Conservation (phyloP, 2,329 filamentous ascomycete genomes). For the Ploettnerulaceae sp. region DNA sequence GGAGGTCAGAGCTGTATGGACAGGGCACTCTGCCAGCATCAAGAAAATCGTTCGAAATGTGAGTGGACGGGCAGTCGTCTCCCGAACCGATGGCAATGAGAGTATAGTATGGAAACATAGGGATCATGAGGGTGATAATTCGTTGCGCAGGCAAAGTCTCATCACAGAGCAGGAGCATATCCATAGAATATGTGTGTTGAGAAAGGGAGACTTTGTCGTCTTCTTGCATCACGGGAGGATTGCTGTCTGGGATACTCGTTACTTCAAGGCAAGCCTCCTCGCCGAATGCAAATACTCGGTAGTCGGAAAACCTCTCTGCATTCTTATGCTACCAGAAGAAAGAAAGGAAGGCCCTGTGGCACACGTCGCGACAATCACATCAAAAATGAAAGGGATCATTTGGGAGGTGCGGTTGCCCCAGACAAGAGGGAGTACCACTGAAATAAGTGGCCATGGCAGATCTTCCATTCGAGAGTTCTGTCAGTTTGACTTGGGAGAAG, state of each 20-base stretch:
- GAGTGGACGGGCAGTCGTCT: slow-evolving; percentile 74
- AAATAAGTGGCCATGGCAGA: slow-evolving; percentile 34
- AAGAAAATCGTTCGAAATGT: slow-evolving; percentile 85
- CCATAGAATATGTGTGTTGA: slow-evolving; percentile 72
- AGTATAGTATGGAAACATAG: slow-evolving; percentile 78
- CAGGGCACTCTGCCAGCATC: slow-evolving; percentile 75
- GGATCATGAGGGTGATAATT: slow-evolving; percentile 44
- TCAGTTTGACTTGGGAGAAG: slow-evolving; percentile 60
- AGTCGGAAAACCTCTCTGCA: slow-evolving; percentile 69
- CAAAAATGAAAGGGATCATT: slow-evolving; percentile 70
- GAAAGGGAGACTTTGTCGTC: slow-evolving; percentile 74
- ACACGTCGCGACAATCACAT: slow-evolving; percentile 79
- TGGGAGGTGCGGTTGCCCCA: slow-evolving; percentile 69
- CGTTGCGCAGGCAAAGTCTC: slow-evolving; percentile 61
- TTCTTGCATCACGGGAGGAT: slow-evolving; percentile 69
- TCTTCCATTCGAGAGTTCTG: slow-evolving; percentile 61
- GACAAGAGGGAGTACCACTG: slow-evolving; percentile 33
- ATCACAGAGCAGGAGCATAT: slow-evolving; percentile 67
- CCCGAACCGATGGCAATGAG: slow-evolving; percentile 72
- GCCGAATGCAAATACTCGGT: slow-evolving; percentile 54
- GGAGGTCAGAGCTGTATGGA: slow-evolving; percentile 64
- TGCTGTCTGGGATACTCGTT: slow-evolving; percentile 74
- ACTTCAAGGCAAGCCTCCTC: slow-evolving; percentile 53
- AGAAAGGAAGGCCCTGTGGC: slow-evolving; percentile 47
- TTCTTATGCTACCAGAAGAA: slow-evolving; percentile 68